phyloP scores from a whole-genome alignment of 306 rosid species.

The Casuarina glauca region DNA sequence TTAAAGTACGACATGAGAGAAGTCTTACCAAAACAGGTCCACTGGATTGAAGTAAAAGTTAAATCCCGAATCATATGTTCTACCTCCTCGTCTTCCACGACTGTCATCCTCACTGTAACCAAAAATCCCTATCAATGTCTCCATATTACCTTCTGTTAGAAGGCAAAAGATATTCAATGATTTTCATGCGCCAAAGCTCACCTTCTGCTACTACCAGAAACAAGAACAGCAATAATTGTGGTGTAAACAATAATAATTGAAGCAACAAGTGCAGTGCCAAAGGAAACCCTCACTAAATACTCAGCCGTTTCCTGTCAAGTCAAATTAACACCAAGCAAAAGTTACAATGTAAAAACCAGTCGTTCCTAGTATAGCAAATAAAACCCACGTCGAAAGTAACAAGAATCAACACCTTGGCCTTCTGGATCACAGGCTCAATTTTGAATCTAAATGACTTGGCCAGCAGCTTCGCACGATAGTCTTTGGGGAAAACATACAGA shows the following conservation, averaged over 20 bases:
- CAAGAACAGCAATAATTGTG: slow-evolving; percentile 86
- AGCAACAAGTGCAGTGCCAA: slow-evolving; percentile 92
- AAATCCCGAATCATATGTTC: slow-evolving; percentile 84
- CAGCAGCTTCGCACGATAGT: slow-evolving; percentile 77
- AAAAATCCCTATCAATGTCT: slow-evolving; percentile 28
- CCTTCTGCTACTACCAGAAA: slow-evolving; percentile 80
- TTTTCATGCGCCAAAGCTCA: slow-evolving; percentile 25
- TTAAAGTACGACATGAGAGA: neutral
- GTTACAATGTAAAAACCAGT: slow-evolving; percentile 20
- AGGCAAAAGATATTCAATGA: neutral
- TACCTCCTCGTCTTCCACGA: slow-evolving; percentile 89
- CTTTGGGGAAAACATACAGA: slow-evolving; percentile 84
- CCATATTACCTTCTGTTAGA: slow-evolving; percentile 9
- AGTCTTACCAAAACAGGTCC: slow-evolving; percentile 84
- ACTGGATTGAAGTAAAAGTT: slow-evolving; percentile 64
- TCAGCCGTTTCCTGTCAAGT: slow-evolving; percentile 69
- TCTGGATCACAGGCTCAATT: slow-evolving; percentile 73
- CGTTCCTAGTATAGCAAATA: neutral
- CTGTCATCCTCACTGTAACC: slow-evolving; percentile 80
- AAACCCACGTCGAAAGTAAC: slow-evolving; percentile 9
- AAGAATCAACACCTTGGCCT: slow-evolving; percentile 63
- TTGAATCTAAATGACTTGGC: slow-evolving; percentile 80
- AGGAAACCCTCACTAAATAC: slow-evolving; percentile 89
- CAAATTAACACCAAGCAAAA: slow-evolving; percentile 14
- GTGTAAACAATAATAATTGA: slow-evolving; percentile 94